Evolutionary conservation across 2,329 filamentous ascomycete genomes (phyloP), one percentile per base, ranked within the genome.

Genomic region (Coleophoma cylindrospora): DNA sequence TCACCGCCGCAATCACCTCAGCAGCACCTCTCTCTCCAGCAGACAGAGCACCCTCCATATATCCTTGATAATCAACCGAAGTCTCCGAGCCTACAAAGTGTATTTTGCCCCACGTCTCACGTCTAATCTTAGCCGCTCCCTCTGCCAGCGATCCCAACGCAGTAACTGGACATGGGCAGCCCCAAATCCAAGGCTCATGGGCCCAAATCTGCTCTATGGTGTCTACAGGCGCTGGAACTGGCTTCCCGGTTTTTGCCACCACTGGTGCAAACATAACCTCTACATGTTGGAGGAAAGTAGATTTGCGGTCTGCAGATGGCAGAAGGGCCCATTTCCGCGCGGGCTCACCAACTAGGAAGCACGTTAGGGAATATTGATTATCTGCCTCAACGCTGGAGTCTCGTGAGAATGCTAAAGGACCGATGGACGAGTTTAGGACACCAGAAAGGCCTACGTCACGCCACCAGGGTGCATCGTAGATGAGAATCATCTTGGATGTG

Each of bases 31-130:
- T 57, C 52, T 74, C 67, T 0, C 75, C 75, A 4, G 67, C 70
- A 0, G 68, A 57, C 15, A 77, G 63, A 1, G 74, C 75, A 7
- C 74, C 74, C 50, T 77, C 74, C 68, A 78, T 75, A 53, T 77
- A 77, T 0, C 75, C 74, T 49, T 74, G 74, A 75, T 74, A 78
- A 44, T 74, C 70, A 2, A 51, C 64, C 7, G 69, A 67, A 12
- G 69, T 72, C 61, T 78, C 75, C 0, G 75, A 77, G 0, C 75
- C 75, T 2, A 73, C 73, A 54, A 76, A 77, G 53, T 77, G 73
- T 3, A 77, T 27, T 34, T 71, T 69, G 0, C 68, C 65, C n/a
- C 67, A 55, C 0, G 63, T 61, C 19, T 19, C 19, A 43, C 65
- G 64, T 4, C 64, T 63, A 27, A 68, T 63, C 3, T 64, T 52